Conservation (phyloP, 441 rosid genomes). For the Geranium incanum region DNA sequence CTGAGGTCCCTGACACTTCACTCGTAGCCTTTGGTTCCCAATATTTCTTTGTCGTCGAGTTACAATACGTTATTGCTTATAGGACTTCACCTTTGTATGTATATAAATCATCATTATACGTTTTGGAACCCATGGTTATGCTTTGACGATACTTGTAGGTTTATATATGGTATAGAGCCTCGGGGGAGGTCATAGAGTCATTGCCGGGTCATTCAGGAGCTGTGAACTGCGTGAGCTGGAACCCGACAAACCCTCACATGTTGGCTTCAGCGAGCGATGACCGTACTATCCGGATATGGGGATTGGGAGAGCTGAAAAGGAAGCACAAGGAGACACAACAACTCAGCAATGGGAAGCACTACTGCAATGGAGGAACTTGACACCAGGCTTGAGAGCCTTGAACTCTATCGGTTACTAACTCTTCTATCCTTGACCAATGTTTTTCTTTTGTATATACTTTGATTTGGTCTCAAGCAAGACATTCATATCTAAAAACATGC, state of each 20-base stretch:
- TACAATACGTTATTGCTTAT: no score
- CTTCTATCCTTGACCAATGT: constrained; percentile 26
- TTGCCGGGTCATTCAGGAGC: constrained; percentile 68
- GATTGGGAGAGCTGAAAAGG: constrained; percentile 35
- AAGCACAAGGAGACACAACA: constrained; percentile 25
- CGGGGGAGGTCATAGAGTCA: constrained; percentile 38
- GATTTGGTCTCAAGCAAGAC: constrained; percentile 31
- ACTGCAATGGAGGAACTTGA: constrained; percentile 44
- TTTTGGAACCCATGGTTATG: neutral
- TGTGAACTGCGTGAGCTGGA: constrained; percentile 73
- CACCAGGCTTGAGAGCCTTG: constrained; percentile 12
- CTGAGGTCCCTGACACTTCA: no score
- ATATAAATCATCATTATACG: neutral
- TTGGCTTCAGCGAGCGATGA: constrained; percentile 71
- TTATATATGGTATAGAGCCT: constrained; percentile 55
- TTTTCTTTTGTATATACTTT: constrained; percentile 35
- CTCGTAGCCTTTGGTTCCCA: no score
- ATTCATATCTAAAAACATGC: constrained; percentile 27
- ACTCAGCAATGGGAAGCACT: constrained; percentile 34
- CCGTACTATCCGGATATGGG: constrained; percentile 68
- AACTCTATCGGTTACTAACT: neutral
- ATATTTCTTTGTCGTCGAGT: no score
- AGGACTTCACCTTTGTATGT: no score
- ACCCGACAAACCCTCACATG: constrained; percentile 57
- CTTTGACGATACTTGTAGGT: constrained; percentile 31